Conservation (phyloP, 1,139 yeast species). For the Hyphopichia burtonii region DNA sequence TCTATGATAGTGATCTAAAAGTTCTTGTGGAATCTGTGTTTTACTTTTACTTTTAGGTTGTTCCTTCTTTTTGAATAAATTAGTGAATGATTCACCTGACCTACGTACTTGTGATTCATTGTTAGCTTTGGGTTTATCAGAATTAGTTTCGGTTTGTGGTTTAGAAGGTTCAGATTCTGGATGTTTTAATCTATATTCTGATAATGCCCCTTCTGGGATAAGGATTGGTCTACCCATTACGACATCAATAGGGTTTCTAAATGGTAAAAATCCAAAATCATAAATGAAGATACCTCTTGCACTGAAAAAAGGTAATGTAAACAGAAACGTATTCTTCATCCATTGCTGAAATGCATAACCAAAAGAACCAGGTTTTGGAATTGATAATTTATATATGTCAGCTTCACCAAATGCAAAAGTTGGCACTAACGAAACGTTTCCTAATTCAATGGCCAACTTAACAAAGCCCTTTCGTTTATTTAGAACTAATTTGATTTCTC, state of each 20-base stretch:
- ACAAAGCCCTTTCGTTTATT: conserved; percentile 85
- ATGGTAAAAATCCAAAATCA: conserved; percentile 89
- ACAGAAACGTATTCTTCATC: conserved; percentile 70
- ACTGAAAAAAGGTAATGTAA: conserved; percentile 87
- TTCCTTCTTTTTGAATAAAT: conserved; percentile 18
- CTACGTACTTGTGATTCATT: neutral
- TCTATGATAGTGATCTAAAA: conserved; percentile 69
- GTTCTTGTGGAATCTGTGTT: conserved; percentile 36
- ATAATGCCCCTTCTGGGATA: conserved; percentile 50
- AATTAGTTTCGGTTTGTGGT: conserved; percentile 1
- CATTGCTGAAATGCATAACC: conserved; percentile 62
- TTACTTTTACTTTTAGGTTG: conserved; percentile 15
- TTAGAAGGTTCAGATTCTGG: conserved; percentile 20
- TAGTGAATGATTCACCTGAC: conserved; percentile 18
- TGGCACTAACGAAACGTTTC: conserved; percentile 81
- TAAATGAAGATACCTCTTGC: conserved; percentile 93
- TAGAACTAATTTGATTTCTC: conserved; percentile 54
- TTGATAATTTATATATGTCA: conserved; percentile 65
- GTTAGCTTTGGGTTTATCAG: neutral
- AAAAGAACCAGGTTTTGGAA: conserved; percentile 53
- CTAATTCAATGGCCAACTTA: conserved; percentile 77
- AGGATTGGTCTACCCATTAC: conserved; percentile 82
- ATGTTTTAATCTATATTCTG: conserved; percentile 28
- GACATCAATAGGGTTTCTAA: conserved; percentile 73
- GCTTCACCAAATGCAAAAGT: conserved; percentile 93